phyloP scores from a whole-genome alignment of 768 basidiomycete species.

The Lactarius quietus region DNA sequence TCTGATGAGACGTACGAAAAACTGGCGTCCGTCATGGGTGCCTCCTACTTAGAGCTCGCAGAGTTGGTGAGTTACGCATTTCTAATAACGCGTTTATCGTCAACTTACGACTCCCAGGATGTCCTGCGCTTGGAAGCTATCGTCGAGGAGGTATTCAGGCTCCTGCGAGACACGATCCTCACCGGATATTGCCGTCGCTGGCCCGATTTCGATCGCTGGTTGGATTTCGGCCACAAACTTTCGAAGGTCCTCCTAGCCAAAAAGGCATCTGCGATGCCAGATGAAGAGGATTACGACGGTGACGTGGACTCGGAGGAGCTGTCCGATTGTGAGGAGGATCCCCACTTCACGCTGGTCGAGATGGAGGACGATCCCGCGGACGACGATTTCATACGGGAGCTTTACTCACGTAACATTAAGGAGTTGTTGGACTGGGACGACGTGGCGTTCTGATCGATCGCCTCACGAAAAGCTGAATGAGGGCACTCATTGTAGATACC shows the following conservation, averaged over 20 bases:
- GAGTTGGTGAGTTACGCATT: neutral
- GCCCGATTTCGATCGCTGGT: neutral
- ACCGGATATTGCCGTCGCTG: neutral
- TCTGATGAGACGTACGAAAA: neutral
- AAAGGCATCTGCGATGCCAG: neutral
- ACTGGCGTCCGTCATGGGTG: neutral
- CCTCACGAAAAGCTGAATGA: neutral
- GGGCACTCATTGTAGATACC: neutral
- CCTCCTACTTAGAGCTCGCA: neutral
- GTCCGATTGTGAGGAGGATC: neutral
- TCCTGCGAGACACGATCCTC: neutral
- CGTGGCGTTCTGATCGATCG: neutral
- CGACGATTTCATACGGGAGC: neutral
- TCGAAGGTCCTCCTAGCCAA: neutral
- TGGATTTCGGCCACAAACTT: neutral
- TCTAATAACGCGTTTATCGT: neutral
- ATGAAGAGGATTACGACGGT: neutral
- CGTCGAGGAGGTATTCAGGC: neutral
- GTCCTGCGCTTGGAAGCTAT: neutral
- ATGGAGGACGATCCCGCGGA: neutral
- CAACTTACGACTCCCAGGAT: neutral
- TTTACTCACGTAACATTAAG: neutral
- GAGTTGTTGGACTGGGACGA: neutral
- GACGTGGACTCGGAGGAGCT: neutral
- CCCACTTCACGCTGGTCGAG: neutral